These are phyloP conservation scores for Hyparrhenia diplandra DNA, from an alignment of 176 grass and related monocot species.

Conservation along the genomic window DNA sequence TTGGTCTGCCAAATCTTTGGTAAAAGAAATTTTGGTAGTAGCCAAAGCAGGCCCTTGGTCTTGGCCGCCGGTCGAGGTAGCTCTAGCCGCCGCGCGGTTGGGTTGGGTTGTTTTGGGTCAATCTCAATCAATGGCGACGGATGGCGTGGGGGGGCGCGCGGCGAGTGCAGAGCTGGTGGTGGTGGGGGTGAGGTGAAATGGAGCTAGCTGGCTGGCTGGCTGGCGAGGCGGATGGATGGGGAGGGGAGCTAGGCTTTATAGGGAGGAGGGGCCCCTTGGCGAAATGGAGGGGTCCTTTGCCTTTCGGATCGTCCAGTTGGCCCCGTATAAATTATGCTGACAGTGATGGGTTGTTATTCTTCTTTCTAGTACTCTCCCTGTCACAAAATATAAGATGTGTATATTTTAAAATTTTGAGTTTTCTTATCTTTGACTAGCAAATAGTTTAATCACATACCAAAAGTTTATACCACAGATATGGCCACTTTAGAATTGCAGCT, in stretches of 20 bases:
- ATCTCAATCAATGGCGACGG: neutral
- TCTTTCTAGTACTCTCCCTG: neutral
- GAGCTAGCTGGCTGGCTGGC: slow-evolving; percentile 11
- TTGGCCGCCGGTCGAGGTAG: neutral
- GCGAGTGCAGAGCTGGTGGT: neutral
- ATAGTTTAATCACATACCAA: neutral
- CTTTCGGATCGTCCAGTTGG: slow-evolving; percentile 23
- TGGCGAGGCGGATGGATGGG: neutral
- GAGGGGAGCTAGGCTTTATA: slow-evolving; percentile 23
- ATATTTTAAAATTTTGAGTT: neutral
- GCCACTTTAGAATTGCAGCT: neutral
- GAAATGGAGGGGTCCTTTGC: neutral
- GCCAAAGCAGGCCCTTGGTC: no score
- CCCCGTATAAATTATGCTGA: neutral
- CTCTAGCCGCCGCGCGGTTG: neutral
- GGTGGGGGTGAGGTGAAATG: slow-evolving; percentile 13
- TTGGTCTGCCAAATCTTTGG: no score
- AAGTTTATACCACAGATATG: neutral
- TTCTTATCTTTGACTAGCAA: neutral
- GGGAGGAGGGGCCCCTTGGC: slow-evolving; percentile 8
- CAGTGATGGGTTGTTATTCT: neutral
- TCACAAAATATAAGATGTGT: neutral
- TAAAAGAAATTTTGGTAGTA: no score
- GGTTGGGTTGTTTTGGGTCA: neutral
- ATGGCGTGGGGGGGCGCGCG: neutral